These are phyloP conservation scores for Evansstolkia leycettana DNA, from an alignment of 495 filamentous ascomycete species.

Conservation along the genomic window DNA sequence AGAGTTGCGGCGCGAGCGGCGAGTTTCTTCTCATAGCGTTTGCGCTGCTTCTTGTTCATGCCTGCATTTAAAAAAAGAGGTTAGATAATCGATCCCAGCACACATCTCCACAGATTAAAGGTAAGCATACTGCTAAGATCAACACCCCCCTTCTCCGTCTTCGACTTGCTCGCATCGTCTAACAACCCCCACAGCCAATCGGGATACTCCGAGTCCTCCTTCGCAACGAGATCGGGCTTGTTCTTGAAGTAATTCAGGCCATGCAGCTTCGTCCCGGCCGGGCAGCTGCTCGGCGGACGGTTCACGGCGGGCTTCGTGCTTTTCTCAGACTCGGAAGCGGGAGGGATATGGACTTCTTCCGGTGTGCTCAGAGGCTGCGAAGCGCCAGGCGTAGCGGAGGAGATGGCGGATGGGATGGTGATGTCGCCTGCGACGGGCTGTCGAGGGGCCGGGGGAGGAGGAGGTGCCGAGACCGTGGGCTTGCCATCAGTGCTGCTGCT, in stretches of 20 bases:
- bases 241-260: constrained; percentile 85
- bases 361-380: constrained; percentile 35
- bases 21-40: constrained; percentile 48
- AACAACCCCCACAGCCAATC: constrained; percentile 81
- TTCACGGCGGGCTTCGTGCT: constrained; percentile 13
- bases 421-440: constrained; percentile 27
- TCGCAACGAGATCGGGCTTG: constrained; percentile 57
- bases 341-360: constrained; percentile 17
- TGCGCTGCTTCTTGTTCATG: constrained; percentile 47
- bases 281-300: constrained; percentile 37
- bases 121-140: constrained; percentile 55
- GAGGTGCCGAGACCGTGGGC: constrained; percentile 33
- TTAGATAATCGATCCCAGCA: no score
- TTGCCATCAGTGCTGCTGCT: constrained; percentile 29
- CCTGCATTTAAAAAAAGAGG: no score
- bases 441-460: constrained; percentile 39
- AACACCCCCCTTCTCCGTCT: constrained; percentile 26
- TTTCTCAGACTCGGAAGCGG: constrained; percentile 12
- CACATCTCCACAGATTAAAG: no score
- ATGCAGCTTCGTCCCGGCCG: constrained; percentile 58
- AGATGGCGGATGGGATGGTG: constrained; percentile 28
- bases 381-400: constrained; percentile 30
- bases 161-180: constrained; percentile 30
- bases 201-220: constrained; percentile 78
- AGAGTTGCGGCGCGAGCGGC: constrained; percentile 52